Evolutionary conservation across 306 rosid species (phyloP).

Genomic region (Cucurbita pepo): DNA sequence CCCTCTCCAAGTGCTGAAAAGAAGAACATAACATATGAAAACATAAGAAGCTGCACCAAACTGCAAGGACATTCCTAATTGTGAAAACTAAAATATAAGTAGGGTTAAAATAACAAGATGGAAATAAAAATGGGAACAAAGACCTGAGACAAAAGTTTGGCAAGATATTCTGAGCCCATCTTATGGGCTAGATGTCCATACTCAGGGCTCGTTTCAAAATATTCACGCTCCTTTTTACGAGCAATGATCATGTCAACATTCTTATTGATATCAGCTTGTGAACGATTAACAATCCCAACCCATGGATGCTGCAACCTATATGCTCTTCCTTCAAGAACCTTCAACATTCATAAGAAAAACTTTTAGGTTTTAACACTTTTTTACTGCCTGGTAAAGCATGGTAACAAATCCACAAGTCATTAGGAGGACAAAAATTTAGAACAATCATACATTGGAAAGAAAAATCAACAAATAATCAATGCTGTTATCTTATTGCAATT

Average conservation of each 20-base stretch:
- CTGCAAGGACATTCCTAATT: neutral
- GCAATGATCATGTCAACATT: conserved; percentile 89
- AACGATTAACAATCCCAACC: conserved; percentile 98
- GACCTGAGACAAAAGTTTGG: conserved; percentile 90
- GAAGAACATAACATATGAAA: conserved; percentile 6
- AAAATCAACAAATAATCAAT: neutral
- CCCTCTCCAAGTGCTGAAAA: conserved; percentile 84
- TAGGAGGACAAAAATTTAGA: neutral
- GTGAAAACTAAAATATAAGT: neutral
- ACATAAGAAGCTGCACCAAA: conserved; percentile 10
- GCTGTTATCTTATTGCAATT: neutral
- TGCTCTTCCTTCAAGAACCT: conserved; percentile 91
- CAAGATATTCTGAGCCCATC: conserved; percentile 99
- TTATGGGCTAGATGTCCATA: conserved; percentile 93
- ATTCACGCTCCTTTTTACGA: conserved; percentile 81
- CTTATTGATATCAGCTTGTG: conserved; percentile 93
- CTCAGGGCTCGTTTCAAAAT: conserved; percentile 91
- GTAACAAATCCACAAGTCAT: neutral
- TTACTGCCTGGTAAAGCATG: conserved; percentile 4
- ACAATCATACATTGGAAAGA: conserved; percentile 3
- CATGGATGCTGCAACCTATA: conserved; percentile 96
- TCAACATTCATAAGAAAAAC: conserved; percentile 20
- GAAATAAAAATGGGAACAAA: neutral
- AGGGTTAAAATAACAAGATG: neutral
- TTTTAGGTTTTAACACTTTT: conserved; percentile 4